These are phyloP conservation scores for Beta vulgaris DNA, from an alignment of 148 eudicot species.

Conservation along the genomic window DNA sequence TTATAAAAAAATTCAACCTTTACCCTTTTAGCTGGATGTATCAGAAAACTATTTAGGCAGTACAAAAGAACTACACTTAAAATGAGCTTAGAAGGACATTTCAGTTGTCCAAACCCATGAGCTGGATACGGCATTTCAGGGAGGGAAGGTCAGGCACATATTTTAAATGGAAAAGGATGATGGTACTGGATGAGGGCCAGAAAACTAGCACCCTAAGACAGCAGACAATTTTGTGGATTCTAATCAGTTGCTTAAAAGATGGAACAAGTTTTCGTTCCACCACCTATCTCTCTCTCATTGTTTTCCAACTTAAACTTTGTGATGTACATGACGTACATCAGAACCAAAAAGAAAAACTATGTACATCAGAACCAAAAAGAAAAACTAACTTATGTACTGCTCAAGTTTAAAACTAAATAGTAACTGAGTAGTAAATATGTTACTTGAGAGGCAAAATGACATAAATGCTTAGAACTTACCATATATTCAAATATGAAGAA, in stretches of 20 bases:
- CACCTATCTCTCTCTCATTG: neutral
- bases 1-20: neutral
- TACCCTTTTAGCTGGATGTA: neutral
- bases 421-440: neutral
- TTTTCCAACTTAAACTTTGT: neutral
- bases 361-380: neutral
- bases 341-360: neutral
- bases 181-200: neutral
- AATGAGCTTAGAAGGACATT: neutral
- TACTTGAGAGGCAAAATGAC: neutral
- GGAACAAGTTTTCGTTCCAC: neutral
- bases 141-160: neutral
- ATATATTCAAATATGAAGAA: constrained; percentile 94
- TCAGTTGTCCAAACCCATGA: neutral
- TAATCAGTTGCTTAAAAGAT: neutral
- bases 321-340: neutral
- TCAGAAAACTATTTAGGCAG: neutral
- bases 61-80: neutral
- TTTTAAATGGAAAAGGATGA: neutral
- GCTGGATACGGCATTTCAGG: neutral
- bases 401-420: neutral
- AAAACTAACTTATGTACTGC: neutral
- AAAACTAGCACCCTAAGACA: neutral
- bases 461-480: constrained; percentile 41
- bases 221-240: neutral